These are phyloP conservation scores for Suhomyces sp. DNA, from an alignment of 805 yeast genomes.

Conservation along the genomic window DNA sequence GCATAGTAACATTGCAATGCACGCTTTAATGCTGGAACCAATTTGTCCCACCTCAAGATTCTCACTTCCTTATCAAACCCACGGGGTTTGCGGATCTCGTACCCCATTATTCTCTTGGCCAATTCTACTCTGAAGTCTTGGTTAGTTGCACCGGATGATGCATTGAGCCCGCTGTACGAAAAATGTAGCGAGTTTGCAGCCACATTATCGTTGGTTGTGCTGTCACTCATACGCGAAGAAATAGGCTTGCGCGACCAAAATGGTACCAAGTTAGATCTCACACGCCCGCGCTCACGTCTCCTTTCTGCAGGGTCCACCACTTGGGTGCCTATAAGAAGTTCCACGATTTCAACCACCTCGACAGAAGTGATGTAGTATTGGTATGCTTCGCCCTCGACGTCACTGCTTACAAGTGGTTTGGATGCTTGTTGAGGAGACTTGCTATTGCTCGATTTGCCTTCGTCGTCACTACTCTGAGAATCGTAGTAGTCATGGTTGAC, in stretches of 20 bases:
- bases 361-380: slow-evolving; percentile 60
- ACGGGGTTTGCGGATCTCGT: slow-evolving; percentile 59
- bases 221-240: slow-evolving; percentile 41
- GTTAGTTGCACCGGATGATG: slow-evolving; percentile 15
- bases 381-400: slow-evolving; percentile 22
- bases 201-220: not conserved
- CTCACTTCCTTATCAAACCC: slow-evolving; percentile 69
- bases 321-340: slow-evolving; percentile 53
- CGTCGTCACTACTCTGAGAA: slow-evolving; percentile 24
- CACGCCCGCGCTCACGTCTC: slow-evolving; percentile 63
- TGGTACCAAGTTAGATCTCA: slow-evolving; percentile 63
- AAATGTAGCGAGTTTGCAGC: slow-evolving; percentile 3
- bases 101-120: slow-evolving; percentile 64
- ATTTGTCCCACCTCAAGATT: slow-evolving; percentile 57
- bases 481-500: slow-evolving; percentile 27
- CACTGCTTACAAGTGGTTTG: slow-evolving; percentile 13
- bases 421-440: slow-evolving; percentile 1
- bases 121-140: slow-evolving; percentile 48
- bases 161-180: slow-evolving; percentile 1
- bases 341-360: slow-evolving; percentile 65
- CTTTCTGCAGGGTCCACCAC: slow-evolving; percentile 47
- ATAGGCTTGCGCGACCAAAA: slow-evolving; percentile 64
- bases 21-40: slow-evolving; percentile 57
- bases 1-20: slow-evolving; percentile 66
- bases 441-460: slow-evolving; percentile 8